Evolutionary conservation across 202 grass and related monocot genomes (phyloP).

Genomic region (Brachypodium distachyon): DNA sequence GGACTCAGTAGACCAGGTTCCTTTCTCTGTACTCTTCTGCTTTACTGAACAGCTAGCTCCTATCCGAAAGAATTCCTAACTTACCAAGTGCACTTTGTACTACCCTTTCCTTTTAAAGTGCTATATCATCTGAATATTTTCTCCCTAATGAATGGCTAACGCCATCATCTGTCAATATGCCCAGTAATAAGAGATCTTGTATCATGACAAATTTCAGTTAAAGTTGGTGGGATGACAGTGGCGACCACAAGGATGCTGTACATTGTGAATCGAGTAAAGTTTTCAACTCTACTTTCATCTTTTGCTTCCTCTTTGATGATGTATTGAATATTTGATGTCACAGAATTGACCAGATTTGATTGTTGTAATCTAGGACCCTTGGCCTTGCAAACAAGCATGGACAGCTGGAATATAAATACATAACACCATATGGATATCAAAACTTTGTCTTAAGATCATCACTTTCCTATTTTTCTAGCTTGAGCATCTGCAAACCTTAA

Average conservation of each 20-base stretch:
- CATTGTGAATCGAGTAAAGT: not conserved
- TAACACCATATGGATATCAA: not conserved
- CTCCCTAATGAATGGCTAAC: not conserved
- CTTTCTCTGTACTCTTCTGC: not conserved
- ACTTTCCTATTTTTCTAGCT: not conserved
- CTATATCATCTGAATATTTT: not conserved
- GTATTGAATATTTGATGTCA: not conserved
- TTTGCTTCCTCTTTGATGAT: not conserved
- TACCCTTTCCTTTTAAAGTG: not conserved
- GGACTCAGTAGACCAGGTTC: not conserved
- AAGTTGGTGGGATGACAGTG: not conserved
- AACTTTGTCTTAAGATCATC: not conserved
- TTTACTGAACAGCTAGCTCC: not conserved
- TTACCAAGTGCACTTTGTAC: not conserved
- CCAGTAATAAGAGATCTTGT: not conserved
- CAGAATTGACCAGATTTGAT: not conserved
- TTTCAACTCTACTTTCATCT: not conserved
- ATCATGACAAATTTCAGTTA: not conserved
- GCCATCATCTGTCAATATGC: not conserved
- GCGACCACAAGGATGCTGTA: not conserved
- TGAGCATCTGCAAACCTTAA: not conserved
- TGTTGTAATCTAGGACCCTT: not conserved
- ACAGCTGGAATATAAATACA: not conserved
- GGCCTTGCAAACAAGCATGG: not conserved
- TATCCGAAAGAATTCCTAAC: not conserved